phyloP scores from a whole-genome alignment of 495 filamentous ascomycete genomes.

The Aspergillus nanangensis region DNA sequence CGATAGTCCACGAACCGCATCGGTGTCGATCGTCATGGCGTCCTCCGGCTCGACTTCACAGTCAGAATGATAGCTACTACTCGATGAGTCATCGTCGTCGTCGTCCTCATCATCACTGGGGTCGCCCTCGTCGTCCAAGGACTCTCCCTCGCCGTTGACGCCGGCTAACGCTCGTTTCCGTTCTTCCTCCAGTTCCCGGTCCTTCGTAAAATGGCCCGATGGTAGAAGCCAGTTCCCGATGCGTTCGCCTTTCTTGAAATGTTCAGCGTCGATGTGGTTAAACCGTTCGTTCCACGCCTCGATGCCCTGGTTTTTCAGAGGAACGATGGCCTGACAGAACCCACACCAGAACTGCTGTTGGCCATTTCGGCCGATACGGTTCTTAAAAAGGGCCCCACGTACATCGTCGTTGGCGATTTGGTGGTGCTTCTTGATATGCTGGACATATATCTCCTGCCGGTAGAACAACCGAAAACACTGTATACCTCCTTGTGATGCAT shows the following conservation, averaged over 20 bases:
- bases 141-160: slow-evolving; percentile 2
- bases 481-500: slow-evolving; percentile 23
- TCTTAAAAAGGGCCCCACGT: slow-evolving; percentile 43
- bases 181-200: slow-evolving; percentile 5
- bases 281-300: slow-evolving; percentile 73
- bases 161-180: not conserved
- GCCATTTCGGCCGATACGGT: slow-evolving; percentile 65
- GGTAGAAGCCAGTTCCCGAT: slow-evolving; percentile 45
- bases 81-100: not conserved
- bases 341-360: slow-evolving; percentile 84
- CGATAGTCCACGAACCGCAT: too few species aligned
- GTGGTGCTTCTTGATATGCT: slow-evolving; percentile 56
- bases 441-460: slow-evolving; percentile 54
- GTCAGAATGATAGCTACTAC: slow-evolving; percentile 9
- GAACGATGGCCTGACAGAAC: slow-evolving; percentile 63
- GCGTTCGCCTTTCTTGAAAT: slow-evolving; percentile 55
- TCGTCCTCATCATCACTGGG: not conserved
- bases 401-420: slow-evolving; percentile 31
- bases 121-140: slow-evolving; percentile 9
- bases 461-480: slow-evolving; percentile 57
- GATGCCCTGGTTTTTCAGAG: slow-evolving; percentile 48
- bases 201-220: slow-evolving; percentile 11
- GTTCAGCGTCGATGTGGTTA: slow-evolving; percentile 76
- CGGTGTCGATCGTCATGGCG: too few species aligned
- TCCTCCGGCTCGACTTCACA: slow-evolving; percentile 7